Evolutionary conservation across 441 rosid genomes (phyloP).

Genomic region (Syzygium malaccense): DNA sequence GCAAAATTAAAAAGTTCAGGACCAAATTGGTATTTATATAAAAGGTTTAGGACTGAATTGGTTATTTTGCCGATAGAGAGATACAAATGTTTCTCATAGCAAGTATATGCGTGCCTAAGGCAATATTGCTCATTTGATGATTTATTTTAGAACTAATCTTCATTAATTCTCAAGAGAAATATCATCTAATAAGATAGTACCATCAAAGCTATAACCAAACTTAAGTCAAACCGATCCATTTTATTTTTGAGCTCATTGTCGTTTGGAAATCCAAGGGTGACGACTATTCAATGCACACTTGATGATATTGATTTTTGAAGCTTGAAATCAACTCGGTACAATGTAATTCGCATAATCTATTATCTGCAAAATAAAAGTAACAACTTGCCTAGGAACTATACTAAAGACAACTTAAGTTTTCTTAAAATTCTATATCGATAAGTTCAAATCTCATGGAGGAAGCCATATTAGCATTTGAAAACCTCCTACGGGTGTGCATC

Average conservation of each 20-base stretch:
- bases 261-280: not conserved
- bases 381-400: not conserved
- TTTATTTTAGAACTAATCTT: not conserved
- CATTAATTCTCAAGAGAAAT: not conserved
- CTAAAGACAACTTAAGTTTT: not conserved
- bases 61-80: not conserved
- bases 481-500: not conserved
- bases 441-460: not conserved
- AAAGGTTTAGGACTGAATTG: fast-evolving
- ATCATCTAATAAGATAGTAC: not conserved
- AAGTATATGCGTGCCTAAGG: fast-evolving
- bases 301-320: not conserved
- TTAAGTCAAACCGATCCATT: not conserved
- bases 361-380: too few relatives aligned
- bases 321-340: not conserved
- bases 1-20: fast-evolving
- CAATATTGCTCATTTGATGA: not conserved
- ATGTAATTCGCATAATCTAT: not conserved
- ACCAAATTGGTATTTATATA: fast-evolving
- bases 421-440: not conserved
- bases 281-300: not conserved
- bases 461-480: not conserved
- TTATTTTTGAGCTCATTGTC: fast-evolving
- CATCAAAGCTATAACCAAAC: not conserved
- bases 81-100: not conserved